A percentile compares a stretch with the other conserved stretches of the same genome.
phyloP scores from a whole-genome alignment of 2,329 filamentous ascomycete species.

The Colletotrichum eremochloae region DNA sequence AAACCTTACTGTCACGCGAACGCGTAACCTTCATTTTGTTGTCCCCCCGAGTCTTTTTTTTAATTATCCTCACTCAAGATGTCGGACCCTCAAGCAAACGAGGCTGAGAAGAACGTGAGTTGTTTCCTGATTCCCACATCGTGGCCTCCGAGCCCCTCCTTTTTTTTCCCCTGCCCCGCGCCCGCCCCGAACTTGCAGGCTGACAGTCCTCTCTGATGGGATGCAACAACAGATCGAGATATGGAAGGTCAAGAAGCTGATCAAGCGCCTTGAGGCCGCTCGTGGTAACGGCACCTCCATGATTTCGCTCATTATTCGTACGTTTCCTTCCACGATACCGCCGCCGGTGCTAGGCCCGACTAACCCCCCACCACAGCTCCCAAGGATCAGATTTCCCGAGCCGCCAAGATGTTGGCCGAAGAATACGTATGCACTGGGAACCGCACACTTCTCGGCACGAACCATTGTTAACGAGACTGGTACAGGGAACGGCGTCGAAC shows the following conservation, averaged over 20 bases:
- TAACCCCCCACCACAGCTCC: conserved; percentile 72
- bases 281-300: conserved; percentile 99
- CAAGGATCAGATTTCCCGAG: conserved; percentile 97
- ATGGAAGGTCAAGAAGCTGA: conserved; percentile 99
- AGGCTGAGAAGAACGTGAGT: conserved; percentile 95
- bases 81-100: conserved; percentile 88
- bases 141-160: conserved; percentile 38
- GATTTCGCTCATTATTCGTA: conserved; percentile 99
- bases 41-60: conserved; percentile 13
- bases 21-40: conserved; percentile 39
- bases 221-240: conserved; percentile 71
- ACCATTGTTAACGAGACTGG: conserved; percentile 46
- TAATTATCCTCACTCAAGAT: conserved; percentile 69
- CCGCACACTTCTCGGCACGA: conserved; percentile 14
- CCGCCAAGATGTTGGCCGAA: conserved; percentile 99
- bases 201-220: conserved; percentile 40
- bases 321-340: conserved; percentile 34
- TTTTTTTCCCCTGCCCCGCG: conserved; percentile 38
- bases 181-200: conserved; percentile 38
- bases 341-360: conserved; percentile 11
- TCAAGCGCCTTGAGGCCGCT: conserved; percentile 97
- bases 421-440: conserved; percentile 80
- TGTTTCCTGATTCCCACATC: conserved; percentile 12
- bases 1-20: conserved; percentile 37
- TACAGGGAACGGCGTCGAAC: conserved; percentile 94